Evolutionary conservation across 495 filamentous ascomycete genomes (phyloP), one percentile per base, ranked within the genome.

Genomic region (Achaetomiella virescens): DNA sequence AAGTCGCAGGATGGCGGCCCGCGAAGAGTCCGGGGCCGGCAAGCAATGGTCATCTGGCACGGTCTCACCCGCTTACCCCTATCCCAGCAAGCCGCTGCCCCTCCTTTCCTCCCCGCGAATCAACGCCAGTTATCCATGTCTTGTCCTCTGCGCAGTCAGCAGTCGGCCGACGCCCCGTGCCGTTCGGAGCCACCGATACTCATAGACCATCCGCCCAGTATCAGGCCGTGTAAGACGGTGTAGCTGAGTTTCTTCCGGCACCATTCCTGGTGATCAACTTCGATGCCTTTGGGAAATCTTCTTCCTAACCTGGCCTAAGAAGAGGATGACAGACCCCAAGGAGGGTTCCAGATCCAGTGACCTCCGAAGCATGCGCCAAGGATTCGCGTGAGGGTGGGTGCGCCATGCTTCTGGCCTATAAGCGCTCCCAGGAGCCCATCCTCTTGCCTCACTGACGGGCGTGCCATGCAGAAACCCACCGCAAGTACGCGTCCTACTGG

Each of bases 151-250:
- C 10, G 10, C 41, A 21, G 4, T 43, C 15, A 42, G 18, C 3
- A 3, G 36, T 38, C 36, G 36, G 49, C 38, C n/a, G 27, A 43
- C 49, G 49, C 49, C 49, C 37, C 38, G 49, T 52, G 25, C 49
- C 49, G 49, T 52, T 33, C 14, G 33, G 17, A 10, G 37, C 27
- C 37, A 33, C 18, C 43, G 21, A 52, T 52, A 17, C 5, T 21
- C 38, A 52, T 33, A 37, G 49, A 17, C 49, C 49, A 37, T 43
- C 49, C 49, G 49, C 49, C 49, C 49, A 43, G 49, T 52, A 37
- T 35, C 49, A 37, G 22, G 12, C 15, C n/a, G n/a, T 1, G n/a
- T n/a, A 10, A 9, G 24, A 43, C 25, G 31, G 25, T 15, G 49
- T 37, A 5, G 9, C 45, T 35, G 45, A 38, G 41, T 22, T 3